Conservation (phyloP, 768 basidiomycete genomes). For the Leucocoprinus sp. region DNA sequence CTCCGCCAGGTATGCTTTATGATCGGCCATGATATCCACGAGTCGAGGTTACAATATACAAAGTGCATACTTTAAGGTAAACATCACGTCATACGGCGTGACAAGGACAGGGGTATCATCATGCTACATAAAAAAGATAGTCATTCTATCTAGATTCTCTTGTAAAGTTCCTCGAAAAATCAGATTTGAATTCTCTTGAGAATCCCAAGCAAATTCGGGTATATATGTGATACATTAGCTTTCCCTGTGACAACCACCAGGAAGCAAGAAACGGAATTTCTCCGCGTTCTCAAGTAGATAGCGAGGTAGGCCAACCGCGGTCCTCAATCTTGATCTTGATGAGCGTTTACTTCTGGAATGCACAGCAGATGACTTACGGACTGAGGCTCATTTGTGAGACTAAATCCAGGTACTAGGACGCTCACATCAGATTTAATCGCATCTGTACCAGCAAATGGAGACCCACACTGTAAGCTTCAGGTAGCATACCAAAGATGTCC, state of each 20-base stretch:
- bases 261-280: conserved; percentile 43
- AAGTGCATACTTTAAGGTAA: background rate
- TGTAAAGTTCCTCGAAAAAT: no score
- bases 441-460: background rate
- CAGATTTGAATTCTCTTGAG: background rate
- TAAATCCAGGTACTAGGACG: conserved; percentile 40
- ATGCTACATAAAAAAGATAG: no score
- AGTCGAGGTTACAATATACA: background rate
- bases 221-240: background rate
- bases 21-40: conserved; percentile 30
- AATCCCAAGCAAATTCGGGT: background rate
- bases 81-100: no score
- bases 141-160: no score
- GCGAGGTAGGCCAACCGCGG: conserved; percentile 45
- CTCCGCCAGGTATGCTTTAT: conserved; percentile 81
- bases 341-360: background rate
- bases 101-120: no score
- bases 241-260: conserved; percentile 43
- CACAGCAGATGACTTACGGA: conserved; percentile 30
- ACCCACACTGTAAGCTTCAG: conserved; percentile 50
- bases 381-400: conserved; percentile 44
- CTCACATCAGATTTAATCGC: background rate
- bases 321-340: conserved; percentile 22
- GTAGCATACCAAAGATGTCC: conserved; percentile 60
- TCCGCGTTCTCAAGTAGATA: conserved; percentile 44